Base-by-base conservation (phyloP, 2,329 filamentous ascomycete genomes). In the Phyllosticta citriasiana region DNA sequence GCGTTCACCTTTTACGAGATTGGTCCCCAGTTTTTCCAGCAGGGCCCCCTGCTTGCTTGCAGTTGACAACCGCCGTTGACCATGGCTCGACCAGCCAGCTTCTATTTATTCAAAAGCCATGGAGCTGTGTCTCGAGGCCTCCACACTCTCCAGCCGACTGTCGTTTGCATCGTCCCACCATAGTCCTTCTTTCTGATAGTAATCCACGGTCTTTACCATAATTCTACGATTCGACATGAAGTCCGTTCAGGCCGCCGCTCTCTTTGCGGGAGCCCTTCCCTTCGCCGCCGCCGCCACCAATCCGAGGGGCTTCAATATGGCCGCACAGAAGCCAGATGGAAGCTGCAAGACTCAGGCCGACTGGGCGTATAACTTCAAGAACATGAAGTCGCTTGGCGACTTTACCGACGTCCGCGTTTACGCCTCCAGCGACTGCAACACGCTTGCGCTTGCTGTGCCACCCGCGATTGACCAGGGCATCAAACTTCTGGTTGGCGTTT, bases 401-500 rank as follows among this genome's bases (percentile, higher is more conserved):
- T 71, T 70, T 65, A 65, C 64, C 50, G 66, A 63, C 50, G 68
- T 65, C 25, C 65, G 69, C 14, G 61, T 71, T 22, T 71, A 67
- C 63, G 69, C 69, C 19, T 64, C 69, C 4, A 64, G 64, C 53
- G 71, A 69, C 65, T 70, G 64, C 60, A 61, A 65, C 58, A 65
- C 64, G 4, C 62, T 65, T 16, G 57, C 40, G 3, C 55, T 63
- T 26, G 72, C 72, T 6, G 70, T 74, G 63, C 66, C 69, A 2
- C 71, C 72, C 30, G 72, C 72, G 19, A 66, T 73, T 55, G 66
- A 67, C 6, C 73, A 71, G 1, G 69, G 71, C 57, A 70, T 72
- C 16, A 72, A 70, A 64, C 68, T 74, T 5, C 69, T 74, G 4
- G 70, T 74, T 16, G 72, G 72, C 33, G 66, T 74, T 33, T 74